Base-by-base conservation (phyloP, 306 rosid genomes). In the Quercus glauca region DNA sequence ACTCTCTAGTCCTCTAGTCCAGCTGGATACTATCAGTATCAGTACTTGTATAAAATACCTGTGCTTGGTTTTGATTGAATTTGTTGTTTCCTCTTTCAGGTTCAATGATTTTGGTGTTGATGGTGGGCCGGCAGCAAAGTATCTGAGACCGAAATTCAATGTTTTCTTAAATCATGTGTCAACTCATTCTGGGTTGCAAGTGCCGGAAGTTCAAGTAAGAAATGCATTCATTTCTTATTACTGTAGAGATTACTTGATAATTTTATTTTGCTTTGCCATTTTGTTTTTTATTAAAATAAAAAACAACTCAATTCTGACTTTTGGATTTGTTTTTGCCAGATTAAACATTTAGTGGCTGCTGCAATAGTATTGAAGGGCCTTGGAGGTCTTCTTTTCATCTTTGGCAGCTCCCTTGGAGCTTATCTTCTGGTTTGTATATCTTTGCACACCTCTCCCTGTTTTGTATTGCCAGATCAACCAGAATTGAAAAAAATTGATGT, bases 71-170 rank as follows among this genome's bases (percentile, higher is more conserved):
- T 35, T 37, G 28, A 61, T 61, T 74, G 7, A 25, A 18, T 67
- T 12, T 69, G 26, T 49, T 73, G 75, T 74, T 77, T 56, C 73
- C 55, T 69, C 49, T 72, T 81, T 28, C 76, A 91, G 95, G 87
- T 84, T 85, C 67, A 87, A 82, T 70, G 91, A 84, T 43, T 91
- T 78, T 72, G 95, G 91, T 31, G 59, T 74, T 53, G 86, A 91
- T 76, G 95, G 92, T 28, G 95, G 95, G 41, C 78, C 83, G 3
- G 90, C 92, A 15, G 91, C 90, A 2, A 83, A 80, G 79, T 78
- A 77, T 75, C 41, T 91, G 81, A 81, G 67, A 7, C 92, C 95
- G 0, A 91, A 91, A 57, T 81, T 87, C 61, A 59, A 80, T 7
- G 79, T 83, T 59, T 84, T 91, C 76, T 74, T 90, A 6, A 61